Percentiles rank a stretch among this genome's conserved stretches.
These are phyloP conservation scores for Goffeauzyma gilvescens DNA, from an alignment of 768 basidiomycete genomes.

Conservation along the genomic window DNA sequence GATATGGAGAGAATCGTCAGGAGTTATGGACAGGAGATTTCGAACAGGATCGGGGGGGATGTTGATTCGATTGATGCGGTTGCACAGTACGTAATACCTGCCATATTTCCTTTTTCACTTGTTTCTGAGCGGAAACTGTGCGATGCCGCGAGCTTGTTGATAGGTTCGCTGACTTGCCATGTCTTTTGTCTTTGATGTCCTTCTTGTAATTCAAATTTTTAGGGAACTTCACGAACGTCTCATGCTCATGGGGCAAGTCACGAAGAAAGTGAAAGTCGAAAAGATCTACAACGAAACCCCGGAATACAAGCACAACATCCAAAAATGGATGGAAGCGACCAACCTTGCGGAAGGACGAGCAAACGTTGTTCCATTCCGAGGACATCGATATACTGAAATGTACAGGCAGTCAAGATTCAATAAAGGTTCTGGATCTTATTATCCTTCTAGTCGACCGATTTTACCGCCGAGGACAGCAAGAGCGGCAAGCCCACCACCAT, in stretches of 20 bases:
- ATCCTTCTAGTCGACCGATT: slow-evolving; percentile 35
- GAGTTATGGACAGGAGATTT: slow-evolving; percentile 58
- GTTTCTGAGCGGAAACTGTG: no score
- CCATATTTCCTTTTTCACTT: no score
- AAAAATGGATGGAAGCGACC: slow-evolving; percentile 56
- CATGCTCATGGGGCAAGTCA: slow-evolving; percentile 78
- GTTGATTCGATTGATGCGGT: slow-evolving; percentile 94
- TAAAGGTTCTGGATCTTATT: slow-evolving; percentile 39
- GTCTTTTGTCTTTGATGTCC: background rate
- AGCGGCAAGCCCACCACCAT: slow-evolving; percentile 11
- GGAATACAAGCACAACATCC: slow-evolving; percentile 75
- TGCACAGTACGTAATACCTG: slow-evolving; percentile 40
- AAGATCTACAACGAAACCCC: slow-evolving; percentile 85
- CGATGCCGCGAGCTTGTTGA: no score
- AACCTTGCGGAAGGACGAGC: slow-evolving; percentile 46
- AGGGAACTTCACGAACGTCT: slow-evolving; percentile 75
- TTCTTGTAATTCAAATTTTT: background rate
- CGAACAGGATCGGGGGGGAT: slow-evolving; percentile 53
- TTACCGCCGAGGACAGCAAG: slow-evolving; percentile 44
- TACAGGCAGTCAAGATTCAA: slow-evolving; percentile 47
- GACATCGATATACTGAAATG: slow-evolving; percentile 93
- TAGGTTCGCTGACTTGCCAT: no score
- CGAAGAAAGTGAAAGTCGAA: slow-evolving; percentile 88
- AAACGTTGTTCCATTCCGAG: slow-evolving; percentile 40
- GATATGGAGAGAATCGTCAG: slow-evolving; percentile 93